Evolutionary conservation across 352 stramenopile species (phyloP).

Genomic region (Phytophthora pseudosyringae): DNA sequence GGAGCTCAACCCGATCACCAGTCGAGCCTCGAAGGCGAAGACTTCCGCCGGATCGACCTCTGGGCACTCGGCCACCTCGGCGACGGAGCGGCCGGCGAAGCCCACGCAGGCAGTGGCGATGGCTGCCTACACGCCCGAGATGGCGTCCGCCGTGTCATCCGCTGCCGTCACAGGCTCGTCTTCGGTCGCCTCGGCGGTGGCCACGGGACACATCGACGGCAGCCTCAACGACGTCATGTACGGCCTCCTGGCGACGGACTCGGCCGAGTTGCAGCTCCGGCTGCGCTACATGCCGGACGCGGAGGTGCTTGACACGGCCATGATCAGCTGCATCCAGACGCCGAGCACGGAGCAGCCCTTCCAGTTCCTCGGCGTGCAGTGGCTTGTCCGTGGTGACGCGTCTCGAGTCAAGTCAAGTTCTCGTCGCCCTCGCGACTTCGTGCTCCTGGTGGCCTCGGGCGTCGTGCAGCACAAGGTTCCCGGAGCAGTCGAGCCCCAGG

Average conservation of each 20-base stretch:
- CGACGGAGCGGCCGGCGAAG: slow-evolving; percentile 2
- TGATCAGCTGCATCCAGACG: slow-evolving; percentile 30
- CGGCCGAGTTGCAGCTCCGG: slow-evolving; percentile 39
- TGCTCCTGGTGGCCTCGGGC: slow-evolving; percentile 40
- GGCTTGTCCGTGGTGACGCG: slow-evolving; percentile 32
- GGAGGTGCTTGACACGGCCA: slow-evolving; percentile 30
- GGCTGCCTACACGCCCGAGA: slow-evolving; percentile 36
- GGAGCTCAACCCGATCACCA: slow-evolving; percentile 7
- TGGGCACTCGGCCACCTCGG: slow-evolving; percentile 1
- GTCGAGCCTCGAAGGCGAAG: slow-evolving; percentile 7
- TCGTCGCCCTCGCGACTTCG: slow-evolving; percentile 38
- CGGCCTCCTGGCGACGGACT: slow-evolving; percentile 37
- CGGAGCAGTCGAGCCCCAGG: slow-evolving; percentile 4
- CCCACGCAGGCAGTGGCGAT: slow-evolving; percentile 33
- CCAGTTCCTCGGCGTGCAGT: slow-evolving; percentile 41
- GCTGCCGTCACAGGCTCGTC: slow-evolving; percentile 9
- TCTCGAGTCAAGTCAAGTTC: slow-evolving; percentile 27
- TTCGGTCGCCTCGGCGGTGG: slow-evolving; percentile 20
- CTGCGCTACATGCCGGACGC: slow-evolving; percentile 38
- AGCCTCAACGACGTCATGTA: slow-evolving; percentile 46
- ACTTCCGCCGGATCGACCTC: slow-evolving; percentile 13
- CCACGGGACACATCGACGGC: slow-evolving; percentile 40
- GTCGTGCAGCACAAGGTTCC: slow-evolving; percentile 21
- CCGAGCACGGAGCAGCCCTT: slow-evolving; percentile 38
- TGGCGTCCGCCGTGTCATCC: slow-evolving; percentile 9